Conservation (phyloP, 768 basidiomycete species). For the Hygrocybe punicea region DNA sequence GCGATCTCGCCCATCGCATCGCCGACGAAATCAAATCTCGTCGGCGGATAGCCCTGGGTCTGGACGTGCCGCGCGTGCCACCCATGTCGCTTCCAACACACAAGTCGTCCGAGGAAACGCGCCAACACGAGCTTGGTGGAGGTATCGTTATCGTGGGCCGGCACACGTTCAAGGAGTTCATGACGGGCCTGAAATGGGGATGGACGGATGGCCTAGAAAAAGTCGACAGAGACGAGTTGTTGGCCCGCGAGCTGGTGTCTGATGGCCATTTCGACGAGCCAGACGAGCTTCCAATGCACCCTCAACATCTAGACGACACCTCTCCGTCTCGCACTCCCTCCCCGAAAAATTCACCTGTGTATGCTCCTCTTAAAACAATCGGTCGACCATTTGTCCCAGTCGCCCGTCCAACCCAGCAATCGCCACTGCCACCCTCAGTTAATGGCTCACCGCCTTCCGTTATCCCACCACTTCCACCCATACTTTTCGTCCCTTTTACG, state of each 20-base stretch:
- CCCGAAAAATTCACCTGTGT: conserved; percentile 26
- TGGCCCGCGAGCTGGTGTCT: conserved; percentile 62
- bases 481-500: conserved; percentile 71
- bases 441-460: conserved; percentile 46
- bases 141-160: conserved; percentile 85
- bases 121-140: conserved; percentile 66
- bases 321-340: conserved; percentile 25
- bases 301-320: conserved; percentile 5
- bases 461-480: conserved; percentile 73
- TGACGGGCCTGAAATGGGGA: conserved; percentile 80
- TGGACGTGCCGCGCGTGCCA: conserved; percentile 50
- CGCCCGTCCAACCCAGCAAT: conserved; percentile 12
- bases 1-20: conserved; percentile 77
- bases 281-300: conserved; percentile 22
- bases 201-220: conserved; percentile 74
- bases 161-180: conserved; percentile 90
- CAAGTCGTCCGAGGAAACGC: conserved; percentile 49
- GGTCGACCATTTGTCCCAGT: conserved; percentile 13
- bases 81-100: conserved; percentile 51
- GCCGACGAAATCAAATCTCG: conserved; percentile 68
- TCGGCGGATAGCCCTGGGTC: conserved; percentile 62
- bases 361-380: conserved; percentile 32
- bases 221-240: conserved; percentile 65
- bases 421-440: conserved; percentile 25
- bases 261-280: conserved; percentile 81